Base-by-base conservation (phyloP, 176 grass and related monocot species). In the Rhynchospora pubera region DNA sequence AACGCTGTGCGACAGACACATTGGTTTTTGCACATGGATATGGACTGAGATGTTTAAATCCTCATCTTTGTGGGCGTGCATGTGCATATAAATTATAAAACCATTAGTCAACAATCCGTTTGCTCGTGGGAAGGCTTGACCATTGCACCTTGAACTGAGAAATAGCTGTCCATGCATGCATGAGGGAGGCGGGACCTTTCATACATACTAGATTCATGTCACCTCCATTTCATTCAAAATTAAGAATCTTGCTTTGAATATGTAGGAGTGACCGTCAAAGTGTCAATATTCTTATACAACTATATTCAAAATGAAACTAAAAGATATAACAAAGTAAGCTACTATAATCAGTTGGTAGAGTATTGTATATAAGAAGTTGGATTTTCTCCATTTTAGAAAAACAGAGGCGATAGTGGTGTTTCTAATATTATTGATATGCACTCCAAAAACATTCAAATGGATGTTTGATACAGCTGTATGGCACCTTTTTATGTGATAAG, bases 391-490 rank as follows among this genome's bases (percentile, higher is more conserved):
- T 74, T 50, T 50, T 0, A 8, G 0, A 24, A 51, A 23, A 74
- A 74, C 26, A 21, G 69, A 74, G 69, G 19, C 9, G 50, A 74
- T 9, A 23, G 5, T 24, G 6, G 45, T n/a, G n/a, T n/a, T n/a
- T n/a, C n/a, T n/a, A n/a, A n/a, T n/a, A n/a, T 22, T 15, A 65
- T 82, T 50, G 13, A 52, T 63, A 65, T 82, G 79, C 43, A 51
- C 44, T 64, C 79, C 61, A 66, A 81, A 81, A 75, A 71, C 78
- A 67, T 24, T 32, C 78, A 24, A 85, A 42, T 43, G 34, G 58
- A 81, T 53, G 56, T 62, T 86, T 73, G 78, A 14, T 82, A 81
- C 85, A 86, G 85, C 85, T 86, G 85, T 81, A 86, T 48, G 63
- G 65, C 78, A 86, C 85, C 4, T 51, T 48, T 77, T 82, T 51